Evolutionary conservation across 2,329 filamentous ascomycete genomes (phyloP), one percentile per base, ranked within the genome.

Genomic region (Elsinoe necatrix): DNA sequence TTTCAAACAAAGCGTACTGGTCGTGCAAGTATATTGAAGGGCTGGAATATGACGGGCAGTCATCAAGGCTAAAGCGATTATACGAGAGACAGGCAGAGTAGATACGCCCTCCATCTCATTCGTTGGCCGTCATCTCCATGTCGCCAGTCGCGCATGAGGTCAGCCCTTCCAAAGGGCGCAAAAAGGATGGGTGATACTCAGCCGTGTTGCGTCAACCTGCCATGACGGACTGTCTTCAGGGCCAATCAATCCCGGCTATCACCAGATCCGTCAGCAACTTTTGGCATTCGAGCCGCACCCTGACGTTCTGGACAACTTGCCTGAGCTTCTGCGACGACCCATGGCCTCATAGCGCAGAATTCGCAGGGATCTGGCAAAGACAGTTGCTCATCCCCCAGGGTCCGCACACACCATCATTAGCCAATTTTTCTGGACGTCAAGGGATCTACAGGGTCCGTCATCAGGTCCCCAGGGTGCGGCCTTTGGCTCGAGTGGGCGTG

Each of bases 391-490:
- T 31, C 23, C 43, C 20, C 43, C 43, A 14, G 25, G n/a, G 11
- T 21, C 48, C 20, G 29, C 48, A 29, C 48, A n/a, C 48, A 37
- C 29, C 29, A 21, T 12, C 31, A 35, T 14, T 29, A 29, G 9
- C 27, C 4, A 48, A 39, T 52, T 37, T 52, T 50, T 21, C 18
- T 35, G 48, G 42, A 56, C 54, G 54, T 47, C 54, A 56, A 47
- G 14, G 48, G 54, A 56, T 56, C 54, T 42, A 21, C 54, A 56
- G 54, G 54, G 54, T 56, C 41, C 41, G 54, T 45, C 54, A 45
- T 48, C 27, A 31, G 21, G 37, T 16, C 27, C 41, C 18, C 39
- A 45, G 37, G 35, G 52, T 45, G 41, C 11, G 11, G 31, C 47
- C 47, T 51, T 51, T 37, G 23, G 47, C 27, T 37, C 9, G 27